Percentiles rank a stretch among this genome's conserved stretches.
Conservation (phyloP, 768 basidiomycete genomes). For the Mycena rosella region DNA sequence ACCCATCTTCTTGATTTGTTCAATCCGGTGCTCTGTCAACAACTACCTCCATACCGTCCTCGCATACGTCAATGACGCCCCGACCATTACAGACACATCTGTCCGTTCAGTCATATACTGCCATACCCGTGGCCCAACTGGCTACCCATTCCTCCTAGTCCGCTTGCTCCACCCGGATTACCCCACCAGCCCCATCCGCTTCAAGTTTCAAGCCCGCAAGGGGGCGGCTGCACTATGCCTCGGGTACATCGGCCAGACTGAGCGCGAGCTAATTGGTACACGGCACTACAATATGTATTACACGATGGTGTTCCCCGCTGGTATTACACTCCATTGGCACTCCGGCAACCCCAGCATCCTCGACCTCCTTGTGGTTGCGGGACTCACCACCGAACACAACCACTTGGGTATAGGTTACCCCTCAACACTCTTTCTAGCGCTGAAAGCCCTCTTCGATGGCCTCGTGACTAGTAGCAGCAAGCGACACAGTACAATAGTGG, state of each 20-base stretch:
- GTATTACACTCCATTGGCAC: too few relatives aligned
- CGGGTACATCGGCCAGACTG: constrained; percentile 9
- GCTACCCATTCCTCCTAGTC: constrained; percentile 17
- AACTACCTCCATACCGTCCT: constrained; percentile 9
- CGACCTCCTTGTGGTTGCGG: constrained; percentile 11
- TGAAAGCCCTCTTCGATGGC: not conserved
- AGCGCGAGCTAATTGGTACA: constrained; percentile 15
- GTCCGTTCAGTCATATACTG: constrained; percentile 9
- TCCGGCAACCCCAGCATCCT: constrained; percentile 1
- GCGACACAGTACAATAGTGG: not conserved
- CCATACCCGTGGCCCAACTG: constrained; percentile 13
- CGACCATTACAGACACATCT: constrained; percentile 6
- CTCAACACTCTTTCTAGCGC: constrained; percentile 12
- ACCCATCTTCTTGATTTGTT: too few relatives aligned
- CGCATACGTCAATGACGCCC: constrained; percentile 7
- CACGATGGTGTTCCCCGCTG: constrained; percentile 13
- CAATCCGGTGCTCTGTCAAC: too few relatives aligned
- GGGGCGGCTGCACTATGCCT: too few relatives aligned
- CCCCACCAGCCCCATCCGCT: constrained; percentile 4
- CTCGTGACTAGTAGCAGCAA: constrained; percentile 15
- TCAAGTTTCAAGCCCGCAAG: constrained; percentile 12
- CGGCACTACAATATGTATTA: constrained; percentile 15
- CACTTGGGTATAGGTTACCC: constrained; percentile 7
- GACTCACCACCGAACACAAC: constrained; percentile 2
- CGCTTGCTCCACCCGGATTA: constrained; percentile 2